A percentile compares a stretch with the other conserved stretches of the same genome.
Conservation (phyloP, 2,329 filamentous ascomycete species). For the Aureobasidium sp. region DNA sequence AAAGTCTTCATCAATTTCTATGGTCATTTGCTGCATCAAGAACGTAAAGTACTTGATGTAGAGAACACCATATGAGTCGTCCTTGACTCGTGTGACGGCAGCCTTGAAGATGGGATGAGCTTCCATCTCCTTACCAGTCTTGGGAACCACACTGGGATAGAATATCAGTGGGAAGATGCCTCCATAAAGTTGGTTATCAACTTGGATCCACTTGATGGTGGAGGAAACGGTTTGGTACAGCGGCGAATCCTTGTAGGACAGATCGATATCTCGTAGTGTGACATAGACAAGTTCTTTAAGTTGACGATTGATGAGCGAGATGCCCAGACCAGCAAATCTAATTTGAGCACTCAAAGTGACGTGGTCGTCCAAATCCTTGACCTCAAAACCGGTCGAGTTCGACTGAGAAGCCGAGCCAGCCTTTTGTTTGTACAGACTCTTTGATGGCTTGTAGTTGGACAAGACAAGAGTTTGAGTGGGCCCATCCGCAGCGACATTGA, state of each 20-base stretch:
- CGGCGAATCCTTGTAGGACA: constrained; percentile 88
- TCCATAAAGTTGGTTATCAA: constrained; percentile 97
- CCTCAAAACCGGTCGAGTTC: constrained; percentile 72
- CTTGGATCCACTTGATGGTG: constrained; percentile 96
- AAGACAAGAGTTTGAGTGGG: constrained; percentile 91
- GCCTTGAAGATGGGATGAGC: constrained; percentile 90
- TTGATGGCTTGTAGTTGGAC: constrained; percentile 87
- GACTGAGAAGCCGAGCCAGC: constrained; percentile 49
- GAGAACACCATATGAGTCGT: constrained; percentile 93
- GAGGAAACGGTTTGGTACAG: constrained; percentile 87
- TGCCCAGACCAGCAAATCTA: constrained; percentile 79
- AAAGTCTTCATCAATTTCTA: constrained; percentile 97
- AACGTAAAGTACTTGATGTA: constrained; percentile 98
- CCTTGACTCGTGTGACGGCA: constrained; percentile 90
- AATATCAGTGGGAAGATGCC: constrained; percentile 96
- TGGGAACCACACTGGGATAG: constrained; percentile 95
- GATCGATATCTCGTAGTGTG: constrained; percentile 81
- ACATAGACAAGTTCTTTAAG: constrained; percentile 88
- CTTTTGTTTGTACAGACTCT: constrained; percentile 78
- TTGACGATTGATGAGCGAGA: constrained; percentile 89
- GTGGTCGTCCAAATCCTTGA: constrained; percentile 83
- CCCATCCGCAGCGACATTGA: constrained; percentile 91
- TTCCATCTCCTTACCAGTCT: constrained; percentile 93
- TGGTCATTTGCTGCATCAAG: constrained; percentile 92
- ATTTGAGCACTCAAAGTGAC: constrained; percentile 86